Evolutionary conservation across 768 basidiomycete species (phyloP).

Genomic region (Infundibulicybe gibba): DNA sequence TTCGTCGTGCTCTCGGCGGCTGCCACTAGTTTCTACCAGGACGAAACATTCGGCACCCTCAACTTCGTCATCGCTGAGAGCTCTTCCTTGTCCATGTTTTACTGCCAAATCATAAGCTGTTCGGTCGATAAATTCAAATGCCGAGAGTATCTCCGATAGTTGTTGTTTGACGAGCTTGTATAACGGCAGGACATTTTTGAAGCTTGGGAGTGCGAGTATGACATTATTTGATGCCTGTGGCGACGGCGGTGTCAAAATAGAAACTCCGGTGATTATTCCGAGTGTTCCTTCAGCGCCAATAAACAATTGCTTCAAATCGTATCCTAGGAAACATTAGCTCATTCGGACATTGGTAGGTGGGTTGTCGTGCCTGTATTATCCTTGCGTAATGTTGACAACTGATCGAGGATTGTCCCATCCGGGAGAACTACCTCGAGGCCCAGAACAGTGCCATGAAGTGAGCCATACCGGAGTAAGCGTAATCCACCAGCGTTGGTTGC

Average conservation of each 20-base stretch:
- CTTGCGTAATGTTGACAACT: conserved; percentile 87
- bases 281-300: conserved; percentile 97
- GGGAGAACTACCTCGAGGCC: conserved; percentile 95
- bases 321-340: conserved; percentile 49
- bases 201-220: conserved; percentile 84
- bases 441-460: conserved; percentile 90
- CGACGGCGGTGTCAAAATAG: conserved; percentile 85
- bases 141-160: conserved; percentile 92
- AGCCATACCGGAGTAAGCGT: conserved; percentile 89
- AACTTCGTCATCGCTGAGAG: conserved; percentile 69
- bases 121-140: conserved; percentile 95
- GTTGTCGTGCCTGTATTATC: conserved; percentile 84
- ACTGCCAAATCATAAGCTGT: conserved; percentile 82
- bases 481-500: conserved; percentile 98
- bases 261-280: conserved; percentile 92
- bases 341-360: background rate
- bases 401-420: conserved; percentile 88
- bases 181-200: conserved; percentile 82
- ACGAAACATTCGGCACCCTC: conserved; percentile 85
- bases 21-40: conserved; percentile 92
- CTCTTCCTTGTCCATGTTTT: conserved; percentile 77
- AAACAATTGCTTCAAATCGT: conserved; percentile 97
- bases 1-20: conserved; percentile 88
- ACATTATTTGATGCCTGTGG: conserved; percentile 87
- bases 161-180: conserved; percentile 78